Conservation (phyloP, 305 asterid genomes). For the Petunia hybrid region DNA sequence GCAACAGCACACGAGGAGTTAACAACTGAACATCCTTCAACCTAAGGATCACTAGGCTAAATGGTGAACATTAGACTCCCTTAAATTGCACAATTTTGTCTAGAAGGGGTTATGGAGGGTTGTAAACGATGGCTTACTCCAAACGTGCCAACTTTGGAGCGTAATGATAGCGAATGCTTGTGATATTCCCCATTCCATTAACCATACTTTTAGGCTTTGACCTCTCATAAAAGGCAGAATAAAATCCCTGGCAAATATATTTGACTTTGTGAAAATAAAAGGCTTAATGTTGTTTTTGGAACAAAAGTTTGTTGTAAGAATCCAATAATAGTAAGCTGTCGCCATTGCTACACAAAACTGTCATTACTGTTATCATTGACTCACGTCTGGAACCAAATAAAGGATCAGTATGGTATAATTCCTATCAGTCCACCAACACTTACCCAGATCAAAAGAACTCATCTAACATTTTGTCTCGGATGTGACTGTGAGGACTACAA, state of each 20-base stretch:
- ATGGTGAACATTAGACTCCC: no score
- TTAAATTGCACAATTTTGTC: no score
- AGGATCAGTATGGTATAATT: not conserved
- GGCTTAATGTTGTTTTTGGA: not conserved
- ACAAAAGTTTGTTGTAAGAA: conserved; percentile 31
- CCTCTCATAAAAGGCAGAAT: conserved; percentile 32
- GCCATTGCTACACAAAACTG: not conserved
- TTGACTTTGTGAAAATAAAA: conserved; percentile 30
- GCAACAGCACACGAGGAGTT: no score
- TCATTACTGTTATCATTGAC: not conserved
- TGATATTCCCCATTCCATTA: conserved; percentile 27
- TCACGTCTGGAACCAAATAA: not conserved
- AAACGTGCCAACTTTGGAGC: not conserved
- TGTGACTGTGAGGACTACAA: not conserved
- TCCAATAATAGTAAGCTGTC: conserved; percentile 29
- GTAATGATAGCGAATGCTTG: not conserved
- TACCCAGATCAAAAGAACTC: no score
- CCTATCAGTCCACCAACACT: no score
- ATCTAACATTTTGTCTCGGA: no score
- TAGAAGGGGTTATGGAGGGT: not conserved
- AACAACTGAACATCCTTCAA: no score
- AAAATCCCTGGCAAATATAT: conserved; percentile 28
- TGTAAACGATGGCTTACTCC: not conserved
- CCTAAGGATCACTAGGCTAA: no score
- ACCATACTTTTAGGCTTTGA: conserved; percentile 29